phyloP scores from a whole-genome alignment of 768 basidiomycete species.

The Neoboletus brunneissimus region DNA sequence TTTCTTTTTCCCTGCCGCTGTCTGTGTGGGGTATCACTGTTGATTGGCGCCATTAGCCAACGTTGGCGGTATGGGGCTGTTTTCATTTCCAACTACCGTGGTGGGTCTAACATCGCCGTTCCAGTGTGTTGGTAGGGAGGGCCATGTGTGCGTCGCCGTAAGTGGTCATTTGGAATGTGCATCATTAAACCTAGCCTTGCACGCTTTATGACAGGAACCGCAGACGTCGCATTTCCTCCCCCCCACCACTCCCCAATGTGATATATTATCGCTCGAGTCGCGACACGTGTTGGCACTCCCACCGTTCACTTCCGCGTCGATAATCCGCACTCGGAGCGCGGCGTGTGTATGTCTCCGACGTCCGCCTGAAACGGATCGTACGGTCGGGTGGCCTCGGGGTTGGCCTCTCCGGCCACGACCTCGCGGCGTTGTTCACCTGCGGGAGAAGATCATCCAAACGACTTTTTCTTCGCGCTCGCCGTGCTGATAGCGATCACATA shows the following conservation, averaged over 20 bases:
- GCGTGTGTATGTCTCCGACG: not conserved
- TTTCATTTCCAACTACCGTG: not conserved
- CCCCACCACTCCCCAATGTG: not conserved
- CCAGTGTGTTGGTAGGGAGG: not conserved
- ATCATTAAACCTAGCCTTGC: constrained; percentile 12
- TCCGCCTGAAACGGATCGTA: constrained; percentile 13
- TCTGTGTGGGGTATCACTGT: not conserved
- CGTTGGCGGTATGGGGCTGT: not conserved
- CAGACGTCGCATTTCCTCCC: not conserved
- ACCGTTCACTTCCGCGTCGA: constrained; percentile 18
- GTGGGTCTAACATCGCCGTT: not conserved
- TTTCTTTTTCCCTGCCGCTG: not conserved
- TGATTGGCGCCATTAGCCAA: not conserved
- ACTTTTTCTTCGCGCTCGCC: not conserved
- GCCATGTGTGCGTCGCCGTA: constrained; percentile 2
- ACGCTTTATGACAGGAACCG: not conserved
- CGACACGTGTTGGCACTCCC: constrained; percentile 15
- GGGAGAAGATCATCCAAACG: not conserved
- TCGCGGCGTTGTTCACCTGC: not conserved
- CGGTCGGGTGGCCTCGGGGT: not conserved
- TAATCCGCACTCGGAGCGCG: constrained; percentile 13
- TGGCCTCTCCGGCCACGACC: not conserved
- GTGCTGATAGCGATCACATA: constrained; percentile 3
- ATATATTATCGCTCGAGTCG: not conserved
- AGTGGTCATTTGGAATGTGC: not conserved